Evolutionary conservation across 2,329 filamentous ascomycete genomes (phyloP), one percentile per base, ranked within the genome.

Genomic region (Penicillium sp.): DNA sequence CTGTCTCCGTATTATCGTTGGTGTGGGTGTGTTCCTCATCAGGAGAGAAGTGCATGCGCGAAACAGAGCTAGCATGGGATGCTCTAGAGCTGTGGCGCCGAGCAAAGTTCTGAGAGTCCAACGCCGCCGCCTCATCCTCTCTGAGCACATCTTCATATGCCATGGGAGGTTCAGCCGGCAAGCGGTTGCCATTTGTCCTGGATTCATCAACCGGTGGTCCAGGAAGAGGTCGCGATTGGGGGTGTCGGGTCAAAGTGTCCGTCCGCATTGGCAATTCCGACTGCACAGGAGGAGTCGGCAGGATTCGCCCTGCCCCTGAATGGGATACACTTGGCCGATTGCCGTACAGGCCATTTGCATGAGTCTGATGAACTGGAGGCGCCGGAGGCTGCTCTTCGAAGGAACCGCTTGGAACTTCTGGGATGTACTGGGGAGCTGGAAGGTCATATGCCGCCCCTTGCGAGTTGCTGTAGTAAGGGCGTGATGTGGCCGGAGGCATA

Each of bases 151-250:
- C 82, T 49, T 86, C 82, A 64, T 84, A 55, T 81, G 19, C 69
- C 75, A 43, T 48, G 16, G 46, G 46, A 19, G 44, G n/a, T 19
- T 45, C 47, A 4, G 47, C 22, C 1, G 31, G 47, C 58, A 44
- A 33, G 9, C 5, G 17, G 19, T 37, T 42, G 10, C 60, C 51
- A 65, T 66, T 61, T 9, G 61, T 56, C 41, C 65, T 65, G 4
- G 49, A 25, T 22, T 79, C 77, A 30, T 81, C 80, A 37, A 75
- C 64, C 1, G 83, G 83, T 10, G 81, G 80, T 0, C 82, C 82
- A 2, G 84, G 84, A n/a, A 86, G 74, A 33, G 84, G 84, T 25
- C 84, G 76, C 9, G 81, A 71, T 45, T 82, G 79, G 8, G 81
- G 83, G 68, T 86, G 83, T 51, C 82, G 79, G 22, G 77, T 80